These are phyloP conservation scores for Aspergillus sclerotioniger DNA, from an alignment of 495 filamentous ascomycete species.

Conservation along the genomic window DNA sequence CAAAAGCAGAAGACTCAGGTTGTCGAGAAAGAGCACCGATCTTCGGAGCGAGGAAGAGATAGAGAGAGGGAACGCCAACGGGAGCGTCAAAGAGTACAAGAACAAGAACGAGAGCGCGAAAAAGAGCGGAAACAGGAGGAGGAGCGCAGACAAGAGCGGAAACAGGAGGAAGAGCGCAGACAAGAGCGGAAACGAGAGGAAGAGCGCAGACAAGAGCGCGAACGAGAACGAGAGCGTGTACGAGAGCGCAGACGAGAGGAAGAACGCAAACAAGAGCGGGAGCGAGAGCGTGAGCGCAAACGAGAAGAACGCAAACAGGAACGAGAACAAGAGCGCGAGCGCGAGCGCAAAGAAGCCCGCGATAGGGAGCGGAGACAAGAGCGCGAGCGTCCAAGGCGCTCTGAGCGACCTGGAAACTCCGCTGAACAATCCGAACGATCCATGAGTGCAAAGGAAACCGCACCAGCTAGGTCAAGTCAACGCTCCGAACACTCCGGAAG, in stretches of 20 bases:
- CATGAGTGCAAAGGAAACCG: conserved; percentile 22
- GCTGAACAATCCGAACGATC: conserved; percentile 12
- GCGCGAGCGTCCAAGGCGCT: conserved; percentile 3
- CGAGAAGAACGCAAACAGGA: neutral
- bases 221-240: conserved; percentile 11
- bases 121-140: conserved; percentile 5
- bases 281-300: conserved; percentile 5
- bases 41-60: conserved; percentile 13
- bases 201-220: neutral
- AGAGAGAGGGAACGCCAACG: conserved; percentile 11
- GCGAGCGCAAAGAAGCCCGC: neutral
- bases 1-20: conserved; percentile 22
- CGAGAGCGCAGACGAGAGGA: conserved; percentile 5
- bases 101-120: neutral
- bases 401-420: conserved; percentile 8
- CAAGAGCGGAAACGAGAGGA: neutral
- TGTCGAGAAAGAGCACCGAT: conserved; percentile 21
- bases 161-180: neutral
- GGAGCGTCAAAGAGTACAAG: conserved; percentile 1
- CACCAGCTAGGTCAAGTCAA: conserved; percentile 24
- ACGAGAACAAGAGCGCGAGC: conserved; percentile 11
- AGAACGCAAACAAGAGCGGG: conserved; percentile 1
- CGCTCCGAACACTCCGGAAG: conserved; percentile 31
- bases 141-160: neutral
- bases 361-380: conserved; percentile 4